These are phyloP conservation scores for Nosema muscidifuracis DNA, from an alignment of 371 early-diverging fungal species.

Conservation along the genomic window DNA sequence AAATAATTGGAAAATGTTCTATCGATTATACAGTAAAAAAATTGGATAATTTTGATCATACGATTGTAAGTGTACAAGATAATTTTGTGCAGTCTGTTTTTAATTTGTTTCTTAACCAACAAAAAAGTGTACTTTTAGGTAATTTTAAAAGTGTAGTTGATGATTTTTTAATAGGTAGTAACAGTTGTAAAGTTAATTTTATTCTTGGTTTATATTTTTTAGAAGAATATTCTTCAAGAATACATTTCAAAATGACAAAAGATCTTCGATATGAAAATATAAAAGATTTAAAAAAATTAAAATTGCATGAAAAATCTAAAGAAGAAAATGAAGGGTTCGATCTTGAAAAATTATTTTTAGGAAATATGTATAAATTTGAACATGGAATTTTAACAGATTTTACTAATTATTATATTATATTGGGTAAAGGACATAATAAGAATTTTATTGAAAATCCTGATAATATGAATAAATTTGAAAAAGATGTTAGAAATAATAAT, in stretches of 20 bases:
- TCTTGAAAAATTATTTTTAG: not conserved
- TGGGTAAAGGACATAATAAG: not conserved
- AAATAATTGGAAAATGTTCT: not conserved
- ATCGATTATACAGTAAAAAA: not conserved
- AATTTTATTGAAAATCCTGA: not conserved
- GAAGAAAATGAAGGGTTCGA: not conserved
- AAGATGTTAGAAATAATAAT: not conserved
- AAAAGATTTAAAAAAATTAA: constrained; percentile 3
- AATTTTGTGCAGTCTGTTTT: not conserved
- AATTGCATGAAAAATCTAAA: not conserved
- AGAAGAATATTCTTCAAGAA: not conserved
- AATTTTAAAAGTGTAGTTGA: not conserved
- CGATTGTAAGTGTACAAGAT: not conserved
- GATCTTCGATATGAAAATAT: not conserved
- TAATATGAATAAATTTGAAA: not conserved
- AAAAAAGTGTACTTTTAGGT: not conserved
- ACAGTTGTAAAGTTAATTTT: not conserved
- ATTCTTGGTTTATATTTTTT: not conserved
- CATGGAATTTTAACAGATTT: not conserved
- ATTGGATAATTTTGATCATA: not conserved
- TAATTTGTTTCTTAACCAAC: not conserved
- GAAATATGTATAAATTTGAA: not conserved
- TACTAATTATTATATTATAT: not conserved
- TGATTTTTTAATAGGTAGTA: constrained; percentile 1
- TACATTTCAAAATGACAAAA: not conserved